Base-by-base conservation (phyloP, 2,329 filamentous ascomycete species). In the Colletotrichum musae region DNA sequence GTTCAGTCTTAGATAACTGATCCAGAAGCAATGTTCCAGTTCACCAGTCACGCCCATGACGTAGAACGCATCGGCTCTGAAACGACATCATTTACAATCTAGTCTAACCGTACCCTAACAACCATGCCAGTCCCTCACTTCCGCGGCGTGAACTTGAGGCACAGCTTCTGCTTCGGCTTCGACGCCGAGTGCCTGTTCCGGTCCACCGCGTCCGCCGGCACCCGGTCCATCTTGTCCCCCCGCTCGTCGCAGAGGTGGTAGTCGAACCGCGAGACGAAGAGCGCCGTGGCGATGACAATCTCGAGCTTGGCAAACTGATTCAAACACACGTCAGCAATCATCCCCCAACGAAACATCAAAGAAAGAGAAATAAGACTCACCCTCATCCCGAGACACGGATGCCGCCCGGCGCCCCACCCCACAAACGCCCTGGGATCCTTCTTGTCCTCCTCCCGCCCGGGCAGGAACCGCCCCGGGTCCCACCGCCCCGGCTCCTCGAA, bases 261-360 rank as follows among this genome's bases (percentile, higher is more conserved):
- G 64, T 87, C 82, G 63, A 87, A 88, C 50, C 80, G 80, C 3
- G 85, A 82, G 16, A 86, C 63, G 64, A 87, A 87, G 54, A 84
- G 81, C 1, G 84, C 85, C 0, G 80, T 81, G 36, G 87, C 84
- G 68, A 88, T 75, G 58, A 81, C 83, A 64, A 84, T 82, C 73
- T 88, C 86, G 1, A 89, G 76, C 71, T 88, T 88, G 1, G 87
- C 86, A 74, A 88, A 87, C 73, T 80, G 68, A 13, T 12, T 9
- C 9, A 18, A 36, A 10, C 7, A 1, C 15, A 10, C 21, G 59
- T 74, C 56, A 73, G 66, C 39, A n/a, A n/a, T n/a, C n/a, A n/a
- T n/a, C n/a, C n/a, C n/a, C n/a, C n/a, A n/a, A n/a, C n/a, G n/a
- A n/a, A n/a, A n/a, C n/a, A n/a, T n/a, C n/a, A n/a, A n/a, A n/a